Evolutionary conservation across 257 asterid genomes (phyloP).

Genomic region (Scutellaria galericulata): DNA sequence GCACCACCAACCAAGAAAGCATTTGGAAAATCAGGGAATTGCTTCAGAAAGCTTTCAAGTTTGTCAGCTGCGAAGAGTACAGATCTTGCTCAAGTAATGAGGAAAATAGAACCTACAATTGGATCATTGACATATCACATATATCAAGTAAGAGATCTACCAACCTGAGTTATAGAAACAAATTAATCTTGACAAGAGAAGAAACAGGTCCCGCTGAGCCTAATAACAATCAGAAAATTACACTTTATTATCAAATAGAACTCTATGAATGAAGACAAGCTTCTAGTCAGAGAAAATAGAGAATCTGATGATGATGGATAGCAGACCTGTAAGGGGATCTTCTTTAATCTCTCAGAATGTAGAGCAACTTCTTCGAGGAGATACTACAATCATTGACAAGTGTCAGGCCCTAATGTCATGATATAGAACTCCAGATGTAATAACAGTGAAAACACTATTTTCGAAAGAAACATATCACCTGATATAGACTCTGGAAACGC

Average conservation of each 20-base stretch:
- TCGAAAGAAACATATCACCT: conserved; percentile 49
- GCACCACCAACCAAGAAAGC: conserved; percentile 87
- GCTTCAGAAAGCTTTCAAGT: conserved; percentile 74
- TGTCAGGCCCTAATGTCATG: conserved; percentile 24
- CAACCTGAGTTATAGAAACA: conserved; percentile 76
- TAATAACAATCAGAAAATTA: conserved; percentile 37
- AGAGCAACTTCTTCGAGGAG: conserved; percentile 89
- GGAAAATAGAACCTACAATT: conserved; percentile 30
- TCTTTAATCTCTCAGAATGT: conserved; percentile 65
- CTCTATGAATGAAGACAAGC: conserved; percentile 18
- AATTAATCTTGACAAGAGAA: conserved; percentile 82
- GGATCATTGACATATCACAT: background rate
- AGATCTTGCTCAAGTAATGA: conserved; percentile 29
- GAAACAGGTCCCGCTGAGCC: conserved; percentile 90
- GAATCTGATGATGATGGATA: background rate
- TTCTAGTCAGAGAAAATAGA: conserved; percentile 5
- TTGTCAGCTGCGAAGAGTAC: conserved; percentile 62
- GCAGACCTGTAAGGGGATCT: conserved; percentile 83
- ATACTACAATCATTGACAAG: conserved; percentile 56
- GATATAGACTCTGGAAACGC: conserved; percentile 84
- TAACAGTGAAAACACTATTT: conserved; percentile 13
- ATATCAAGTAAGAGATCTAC: conserved; percentile 22
- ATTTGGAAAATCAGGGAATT: conserved; percentile 85
- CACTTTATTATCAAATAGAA: background rate
- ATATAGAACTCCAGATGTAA: background rate